Conservation (phyloP, 1,139 yeast species). For the Geotrichum phurueaensis region DNA sequence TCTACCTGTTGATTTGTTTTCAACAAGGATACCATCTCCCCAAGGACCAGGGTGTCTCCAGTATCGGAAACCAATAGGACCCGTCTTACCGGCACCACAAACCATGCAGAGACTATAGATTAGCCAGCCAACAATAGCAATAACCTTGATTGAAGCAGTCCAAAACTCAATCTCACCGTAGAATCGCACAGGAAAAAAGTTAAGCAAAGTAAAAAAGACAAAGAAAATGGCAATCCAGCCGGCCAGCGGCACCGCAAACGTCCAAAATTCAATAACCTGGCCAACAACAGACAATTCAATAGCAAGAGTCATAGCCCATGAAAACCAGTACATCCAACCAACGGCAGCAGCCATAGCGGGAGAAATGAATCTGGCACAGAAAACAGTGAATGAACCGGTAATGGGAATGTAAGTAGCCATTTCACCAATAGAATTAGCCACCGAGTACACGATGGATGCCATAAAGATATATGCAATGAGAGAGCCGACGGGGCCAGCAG, state of each 20-base stretch:
- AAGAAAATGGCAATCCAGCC: constrained; percentile 29
- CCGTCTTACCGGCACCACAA: constrained; percentile 64
- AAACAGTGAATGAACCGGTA: constrained; percentile 58
- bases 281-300: constrained; percentile 57
- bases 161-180: constrained; percentile 36
- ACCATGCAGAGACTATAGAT: constrained; percentile 63
- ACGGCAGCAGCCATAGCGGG: constrained; percentile 60
- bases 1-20: constrained; percentile 46
- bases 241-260: constrained; percentile 47
- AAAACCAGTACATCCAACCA: constrained; percentile 58
- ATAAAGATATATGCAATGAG: constrained; percentile 50
- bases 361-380: constrained; percentile 54
- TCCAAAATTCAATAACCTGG: constrained; percentile 56
- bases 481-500: constrained; percentile 67
- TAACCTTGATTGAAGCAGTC: constrained; percentile 42
- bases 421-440: constrained; percentile 58
- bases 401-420: constrained; percentile 57
- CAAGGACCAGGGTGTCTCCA: constrained; percentile 62
- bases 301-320: constrained; percentile 58
- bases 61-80: constrained; percentile 70
- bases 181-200: constrained; percentile 36
- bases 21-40: constrained; percentile 49
- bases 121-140: constrained; percentile 57
- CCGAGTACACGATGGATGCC: constrained; percentile 48
- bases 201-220: constrained; percentile 29